Conservation (phyloP, 306 rosid genomes). For the Sechiopsis laciniata region DNA sequence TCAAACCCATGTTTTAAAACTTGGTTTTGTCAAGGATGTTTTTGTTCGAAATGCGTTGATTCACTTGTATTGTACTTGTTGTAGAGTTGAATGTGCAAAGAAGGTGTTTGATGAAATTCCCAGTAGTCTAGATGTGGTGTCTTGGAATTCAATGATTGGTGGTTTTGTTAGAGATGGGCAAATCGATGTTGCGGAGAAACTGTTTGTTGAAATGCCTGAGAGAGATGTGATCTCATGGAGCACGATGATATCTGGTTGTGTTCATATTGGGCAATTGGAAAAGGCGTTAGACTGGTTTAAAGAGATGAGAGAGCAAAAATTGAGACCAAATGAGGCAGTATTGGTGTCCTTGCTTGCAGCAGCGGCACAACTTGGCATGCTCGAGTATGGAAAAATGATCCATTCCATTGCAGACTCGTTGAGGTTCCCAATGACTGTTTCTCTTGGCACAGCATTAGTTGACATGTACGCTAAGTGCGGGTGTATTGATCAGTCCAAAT, state of each 20-base stretch:
- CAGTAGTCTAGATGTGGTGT: constrained; percentile 46
- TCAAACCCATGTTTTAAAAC: constrained; percentile 45
- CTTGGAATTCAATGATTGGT: constrained; percentile 64
- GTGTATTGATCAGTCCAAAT: constrained; percentile 49
- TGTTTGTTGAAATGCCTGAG: constrained; percentile 59
- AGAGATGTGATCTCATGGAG: constrained; percentile 80
- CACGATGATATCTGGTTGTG: constrained; percentile 62
- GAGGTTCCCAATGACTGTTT: constrained; percentile 38
- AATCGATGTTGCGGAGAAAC: constrained; percentile 40
- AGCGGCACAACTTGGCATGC: constrained; percentile 58
- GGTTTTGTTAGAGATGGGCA: constrained; percentile 45
- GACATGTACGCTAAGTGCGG: constrained; percentile 92
- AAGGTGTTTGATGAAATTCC: constrained; percentile 51
- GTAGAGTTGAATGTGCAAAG: constrained; percentile 29
- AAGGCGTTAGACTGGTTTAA: constrained; percentile 57
- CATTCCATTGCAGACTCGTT: constrained; percentile 47
- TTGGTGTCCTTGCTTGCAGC: constrained; percentile 54
- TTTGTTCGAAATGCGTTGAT: constrained; percentile 61
- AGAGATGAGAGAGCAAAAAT: constrained; percentile 38
- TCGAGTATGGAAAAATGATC: constrained; percentile 44
- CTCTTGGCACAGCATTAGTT: constrained; percentile 56
- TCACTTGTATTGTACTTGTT: constrained; percentile 45
- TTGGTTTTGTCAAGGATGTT: constrained; percentile 45
- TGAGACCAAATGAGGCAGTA: constrained; percentile 57
- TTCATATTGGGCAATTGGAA: constrained; percentile 49